Percentiles rank a stretch among this genome's conserved stretches.
These are phyloP conservation scores for Wickerhamiella domercqiae DNA, from an alignment of 805 yeast species.

Conservation along the genomic window DNA sequence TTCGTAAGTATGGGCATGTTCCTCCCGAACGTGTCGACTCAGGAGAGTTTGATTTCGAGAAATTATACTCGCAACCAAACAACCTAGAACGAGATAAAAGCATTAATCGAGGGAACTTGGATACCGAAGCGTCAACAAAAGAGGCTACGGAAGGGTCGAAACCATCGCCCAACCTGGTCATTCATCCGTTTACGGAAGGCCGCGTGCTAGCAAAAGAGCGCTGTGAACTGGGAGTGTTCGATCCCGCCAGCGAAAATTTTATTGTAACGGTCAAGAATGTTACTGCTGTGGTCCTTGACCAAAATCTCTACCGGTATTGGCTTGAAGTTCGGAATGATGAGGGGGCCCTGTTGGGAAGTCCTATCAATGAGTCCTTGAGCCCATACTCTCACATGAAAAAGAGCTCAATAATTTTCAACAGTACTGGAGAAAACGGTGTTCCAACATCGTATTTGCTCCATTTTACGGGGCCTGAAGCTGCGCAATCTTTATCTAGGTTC, in stretches of 20 bases:
- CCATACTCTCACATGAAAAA: constrained; percentile 50
- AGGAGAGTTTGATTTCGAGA: constrained; percentile 40
- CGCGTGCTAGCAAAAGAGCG: constrained; percentile 8
- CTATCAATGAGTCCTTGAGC: constrained; percentile 36
- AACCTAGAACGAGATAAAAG: background rate
- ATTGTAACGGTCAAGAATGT: constrained; percentile 27
- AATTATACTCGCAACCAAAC: background rate
- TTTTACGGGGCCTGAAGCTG: constrained; percentile 28
- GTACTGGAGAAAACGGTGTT: constrained; percentile 25
- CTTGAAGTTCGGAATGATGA: constrained; percentile 29
- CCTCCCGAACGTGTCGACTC: constrained; percentile 38
- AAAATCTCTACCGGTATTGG: constrained; percentile 38
- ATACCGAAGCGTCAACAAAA: background rate
- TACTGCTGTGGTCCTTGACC: constrained; percentile 28
- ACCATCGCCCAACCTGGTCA: too few species aligned
- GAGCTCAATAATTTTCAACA: constrained; percentile 51
- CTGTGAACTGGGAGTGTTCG: constrained; percentile 42
- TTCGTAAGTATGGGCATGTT: constrained; percentile 45
- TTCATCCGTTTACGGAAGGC: constrained; percentile 12
- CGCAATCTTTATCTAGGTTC: constrained; percentile 34
- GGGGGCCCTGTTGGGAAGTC: constrained; percentile 26
- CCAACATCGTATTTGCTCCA: constrained; percentile 50
- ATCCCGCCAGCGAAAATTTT: constrained; percentile 36
- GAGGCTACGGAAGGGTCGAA: background rate
- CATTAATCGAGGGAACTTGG: constrained; percentile 9